These are phyloP conservation scores for Haplosporangium gracile DNA, from an alignment of 192 early-diverging fungal species.

Conservation along the genomic window DNA sequence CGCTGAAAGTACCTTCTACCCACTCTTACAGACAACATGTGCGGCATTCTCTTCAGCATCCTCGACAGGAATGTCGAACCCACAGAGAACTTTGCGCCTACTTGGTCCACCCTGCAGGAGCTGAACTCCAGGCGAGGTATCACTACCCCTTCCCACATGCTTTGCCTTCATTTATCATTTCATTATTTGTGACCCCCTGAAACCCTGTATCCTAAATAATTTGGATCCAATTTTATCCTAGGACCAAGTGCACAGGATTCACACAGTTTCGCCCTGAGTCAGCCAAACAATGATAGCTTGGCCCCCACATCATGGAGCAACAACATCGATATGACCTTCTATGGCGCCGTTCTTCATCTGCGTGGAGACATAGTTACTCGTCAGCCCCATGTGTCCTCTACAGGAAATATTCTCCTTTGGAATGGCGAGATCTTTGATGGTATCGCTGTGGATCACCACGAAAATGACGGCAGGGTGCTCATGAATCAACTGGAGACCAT, in stretches of 20 bases:
- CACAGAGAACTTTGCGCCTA: slow-evolving; percentile 3
- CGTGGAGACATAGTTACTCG: slow-evolving; percentile 67
- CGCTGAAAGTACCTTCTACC: not conserved
- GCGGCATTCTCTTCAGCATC: slow-evolving; percentile 69
- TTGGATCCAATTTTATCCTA: slow-evolving; percentile 14
- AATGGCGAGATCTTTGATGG: slow-evolving; percentile 95
- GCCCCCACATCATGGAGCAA: not conserved
- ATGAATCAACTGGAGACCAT: slow-evolving; percentile 37
- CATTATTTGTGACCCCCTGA: not conserved
- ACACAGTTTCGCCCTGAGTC: slow-evolving; percentile 5
- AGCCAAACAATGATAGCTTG: not conserved
- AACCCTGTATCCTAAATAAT: not conserved
- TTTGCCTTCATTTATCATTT: not conserved
- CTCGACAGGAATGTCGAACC: not conserved
- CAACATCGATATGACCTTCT: slow-evolving; percentile 52
- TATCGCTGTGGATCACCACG: slow-evolving; percentile 63
- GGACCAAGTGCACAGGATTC: slow-evolving; percentile 69
- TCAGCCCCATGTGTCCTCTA: slow-evolving; percentile 70
- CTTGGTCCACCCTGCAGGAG: slow-evolving; percentile 58
- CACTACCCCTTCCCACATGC: not conserved
- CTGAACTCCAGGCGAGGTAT: slow-evolving; percentile 67
- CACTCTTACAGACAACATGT: slow-evolving; percentile 41
- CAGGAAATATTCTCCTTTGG: slow-evolving; percentile 75
- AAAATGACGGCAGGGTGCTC: slow-evolving; percentile 40
- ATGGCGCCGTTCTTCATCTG: slow-evolving; percentile 76